Conservation (phyloP, 148 eudicot species). For the Persicaria tinctoria region DNA sequence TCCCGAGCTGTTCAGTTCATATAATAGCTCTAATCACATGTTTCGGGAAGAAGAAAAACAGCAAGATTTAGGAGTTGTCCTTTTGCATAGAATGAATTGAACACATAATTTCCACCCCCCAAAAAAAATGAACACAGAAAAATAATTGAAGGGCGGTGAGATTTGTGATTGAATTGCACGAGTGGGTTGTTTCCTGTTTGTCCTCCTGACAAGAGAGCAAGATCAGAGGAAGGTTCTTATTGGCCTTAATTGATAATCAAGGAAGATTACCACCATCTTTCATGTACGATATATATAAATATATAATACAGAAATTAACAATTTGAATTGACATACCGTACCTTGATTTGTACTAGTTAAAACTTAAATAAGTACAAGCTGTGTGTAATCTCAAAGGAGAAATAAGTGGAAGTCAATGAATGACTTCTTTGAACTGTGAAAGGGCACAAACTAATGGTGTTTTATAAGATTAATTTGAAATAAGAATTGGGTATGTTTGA, state of each 20-base stretch:
- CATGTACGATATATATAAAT: background rate
- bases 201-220: background rate
- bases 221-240: conserved; percentile 8
- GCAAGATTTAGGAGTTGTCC: conserved; percentile 5
- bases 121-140: too few relatives aligned
- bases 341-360: background rate
- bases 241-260: background rate
- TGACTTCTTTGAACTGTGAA: background rate
- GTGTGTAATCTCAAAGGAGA: background rate
- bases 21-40: too few relatives aligned
- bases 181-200: conserved; percentile 11
- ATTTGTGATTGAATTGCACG: conserved; percentile 11
- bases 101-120: background rate
- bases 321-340: background rate
- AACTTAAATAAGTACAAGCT: background rate
- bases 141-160: background rate
- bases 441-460: background rate
- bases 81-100: background rate
- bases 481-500: too few relatives aligned
- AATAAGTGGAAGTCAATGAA: background rate
- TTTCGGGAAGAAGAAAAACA: too few relatives aligned
- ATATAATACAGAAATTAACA: background rate
- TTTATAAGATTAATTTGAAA: too few relatives aligned
- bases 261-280: conserved; percentile 4
- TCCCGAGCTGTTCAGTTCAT: too few relatives aligned